Percentiles rank a stretch among this genome's conserved stretches.
Conservation (phyloP, 2,329 filamentous ascomycete genomes). For the Trichophaea hybrida region DNA sequence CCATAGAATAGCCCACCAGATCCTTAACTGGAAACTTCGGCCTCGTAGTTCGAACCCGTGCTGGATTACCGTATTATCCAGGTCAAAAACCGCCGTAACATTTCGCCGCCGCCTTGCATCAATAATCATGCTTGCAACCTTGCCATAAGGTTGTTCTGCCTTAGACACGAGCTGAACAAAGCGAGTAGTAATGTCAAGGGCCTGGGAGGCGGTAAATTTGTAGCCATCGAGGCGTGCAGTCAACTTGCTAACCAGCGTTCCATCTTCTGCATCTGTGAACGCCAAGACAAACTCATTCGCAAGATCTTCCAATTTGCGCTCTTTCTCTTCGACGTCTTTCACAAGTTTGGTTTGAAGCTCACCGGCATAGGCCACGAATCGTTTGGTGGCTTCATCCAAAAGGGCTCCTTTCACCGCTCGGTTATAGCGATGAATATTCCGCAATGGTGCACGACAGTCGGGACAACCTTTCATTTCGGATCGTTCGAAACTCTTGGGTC, state of each 20-base stretch:
- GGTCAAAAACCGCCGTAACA: background rate
- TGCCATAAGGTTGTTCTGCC: constrained; percentile 5
- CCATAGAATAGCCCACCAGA: background rate
- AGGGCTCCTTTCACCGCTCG: constrained; percentile 46
- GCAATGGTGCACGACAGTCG: constrained; percentile 44
- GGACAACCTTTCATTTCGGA: constrained; percentile 42
- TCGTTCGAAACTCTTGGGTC: constrained; percentile 12
- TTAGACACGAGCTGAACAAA: background rate
- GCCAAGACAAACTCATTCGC: background rate
- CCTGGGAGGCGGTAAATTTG: background rate
- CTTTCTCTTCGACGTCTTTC: constrained; percentile 26
- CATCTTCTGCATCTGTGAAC: background rate
- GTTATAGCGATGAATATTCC: constrained; percentile 46
- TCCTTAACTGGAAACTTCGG: background rate
- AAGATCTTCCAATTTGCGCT: constrained; percentile 27
- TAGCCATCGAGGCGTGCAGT: background rate
- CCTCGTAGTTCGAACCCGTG: background rate
- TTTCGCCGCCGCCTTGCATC: background rate
- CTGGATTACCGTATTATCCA: constrained; percentile 5
- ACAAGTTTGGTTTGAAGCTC: constrained; percentile 33
- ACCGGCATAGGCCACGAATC: constrained; percentile 38
- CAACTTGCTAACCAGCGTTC: background rate
- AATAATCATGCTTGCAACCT: background rate
- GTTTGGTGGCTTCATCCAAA: constrained; percentile 50
- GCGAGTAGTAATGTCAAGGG: no score